Evolutionary conservation across 768 basidiomycete genomes (phyloP).

Genomic region (Boletus insuetus): DNA sequence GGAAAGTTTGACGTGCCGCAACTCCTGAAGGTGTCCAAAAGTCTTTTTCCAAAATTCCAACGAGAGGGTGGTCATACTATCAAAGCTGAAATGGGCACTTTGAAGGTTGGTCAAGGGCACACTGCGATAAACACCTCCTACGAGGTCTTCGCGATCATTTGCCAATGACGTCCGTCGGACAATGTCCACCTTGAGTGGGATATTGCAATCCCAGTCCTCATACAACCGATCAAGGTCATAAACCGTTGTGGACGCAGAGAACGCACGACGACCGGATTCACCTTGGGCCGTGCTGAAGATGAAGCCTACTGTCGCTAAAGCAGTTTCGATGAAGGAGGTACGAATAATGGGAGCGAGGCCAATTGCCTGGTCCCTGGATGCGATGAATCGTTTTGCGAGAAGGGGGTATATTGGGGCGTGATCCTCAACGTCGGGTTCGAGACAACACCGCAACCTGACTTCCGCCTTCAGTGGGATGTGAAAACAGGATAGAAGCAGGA

Average conservation of each 20-base stretch:
- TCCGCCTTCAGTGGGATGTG: constrained; percentile 11
- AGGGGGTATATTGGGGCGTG: constrained; percentile 12
- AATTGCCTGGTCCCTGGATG: neutral
- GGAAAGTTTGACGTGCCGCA: constrained; percentile 12
- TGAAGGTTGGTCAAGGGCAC: constrained; percentile 12
- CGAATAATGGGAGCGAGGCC: constrained; percentile 10
- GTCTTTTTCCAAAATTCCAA: constrained; percentile 15
- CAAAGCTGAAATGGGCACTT: constrained; percentile 9
- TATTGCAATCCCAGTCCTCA: constrained; percentile 19
- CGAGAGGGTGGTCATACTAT: constrained; percentile 7
- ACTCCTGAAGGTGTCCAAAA: constrained; percentile 14
- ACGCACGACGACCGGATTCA: constrained; percentile 9
- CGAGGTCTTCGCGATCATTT: constrained; percentile 12
- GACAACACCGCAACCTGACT: constrained; percentile 16
- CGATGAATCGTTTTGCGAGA: constrained; percentile 15
- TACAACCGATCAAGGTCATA: constrained; percentile 4
- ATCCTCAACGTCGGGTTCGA: constrained; percentile 2
- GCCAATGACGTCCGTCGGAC: constrained; percentile 4
- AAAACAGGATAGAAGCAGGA: constrained; percentile 11
- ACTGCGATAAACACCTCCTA: constrained; percentile 9
- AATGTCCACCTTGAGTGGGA: constrained; percentile 19
- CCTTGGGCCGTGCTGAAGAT: constrained; percentile 14
- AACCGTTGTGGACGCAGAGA: constrained; percentile 1
- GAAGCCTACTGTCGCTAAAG: constrained; percentile 11
- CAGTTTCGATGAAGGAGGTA: constrained; percentile 7